Evolutionary conservation across 2,329 filamentous ascomycete genomes (phyloP).

Genomic region (Scytalidium sp.): DNA sequence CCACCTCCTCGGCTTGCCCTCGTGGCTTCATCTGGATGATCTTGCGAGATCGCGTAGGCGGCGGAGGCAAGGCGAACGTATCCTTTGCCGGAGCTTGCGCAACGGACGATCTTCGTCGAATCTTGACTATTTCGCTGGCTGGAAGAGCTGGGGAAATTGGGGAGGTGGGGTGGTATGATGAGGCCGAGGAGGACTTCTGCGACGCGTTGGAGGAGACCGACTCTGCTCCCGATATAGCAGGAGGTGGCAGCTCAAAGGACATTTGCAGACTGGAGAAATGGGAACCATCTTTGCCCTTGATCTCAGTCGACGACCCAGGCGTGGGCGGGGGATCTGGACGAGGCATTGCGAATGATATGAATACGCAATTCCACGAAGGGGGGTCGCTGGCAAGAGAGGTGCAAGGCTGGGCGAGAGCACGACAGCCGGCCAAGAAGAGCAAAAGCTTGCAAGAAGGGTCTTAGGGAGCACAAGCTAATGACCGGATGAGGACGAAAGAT

Average conservation of each 20-base stretch:
- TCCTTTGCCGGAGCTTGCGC: conserved; percentile 44
- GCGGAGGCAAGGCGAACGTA: conserved; percentile 80
- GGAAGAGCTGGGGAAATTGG: conserved; percentile 38
- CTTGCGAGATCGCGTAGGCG: conserved; percentile 86
- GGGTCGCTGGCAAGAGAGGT: too few species aligned
- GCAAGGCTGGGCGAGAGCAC: conserved; percentile 2
- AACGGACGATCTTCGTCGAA: conserved; percentile 44
- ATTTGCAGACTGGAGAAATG: conserved; percentile 61
- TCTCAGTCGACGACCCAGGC: conserved; percentile 76
- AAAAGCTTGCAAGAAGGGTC: conserved; percentile 13
- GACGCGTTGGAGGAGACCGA: conserved; percentile 45
- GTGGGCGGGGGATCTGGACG: conserved; percentile 67
- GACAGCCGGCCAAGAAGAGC: background rate
- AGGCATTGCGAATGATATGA: conserved; percentile 50
- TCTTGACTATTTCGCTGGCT: conserved; percentile 36
- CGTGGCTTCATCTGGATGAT: conserved; percentile 96
- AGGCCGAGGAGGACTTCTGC: conserved; percentile 41
- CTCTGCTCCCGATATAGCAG: conserved; percentile 57
- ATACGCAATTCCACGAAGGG: background rate
- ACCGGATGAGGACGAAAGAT: background rate
- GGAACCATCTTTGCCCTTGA: conserved; percentile 68
- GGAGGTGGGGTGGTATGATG: conserved; percentile 45
- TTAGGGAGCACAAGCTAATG: background rate
- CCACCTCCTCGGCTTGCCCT: conserved; percentile 35
- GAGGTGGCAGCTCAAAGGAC: conserved; percentile 73